These are phyloP conservation scores for Mucor saturninus DNA, from an alignment of 371 early-diverging fungal genomes.

Conservation along the genomic window DNA sequence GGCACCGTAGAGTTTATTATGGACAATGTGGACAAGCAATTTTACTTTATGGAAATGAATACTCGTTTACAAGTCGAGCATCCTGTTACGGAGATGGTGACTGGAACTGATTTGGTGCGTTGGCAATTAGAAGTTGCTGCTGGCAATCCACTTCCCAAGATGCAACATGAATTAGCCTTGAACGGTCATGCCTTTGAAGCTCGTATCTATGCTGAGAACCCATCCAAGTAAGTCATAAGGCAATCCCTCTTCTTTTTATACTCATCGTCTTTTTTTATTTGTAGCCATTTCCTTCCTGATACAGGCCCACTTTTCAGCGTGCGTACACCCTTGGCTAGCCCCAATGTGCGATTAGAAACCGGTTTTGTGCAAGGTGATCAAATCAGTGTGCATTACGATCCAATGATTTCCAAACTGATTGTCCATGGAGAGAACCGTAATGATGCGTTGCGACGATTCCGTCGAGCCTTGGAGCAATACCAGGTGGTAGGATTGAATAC, in stretches of 20 bases:
- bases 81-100: conserved; percentile 97
- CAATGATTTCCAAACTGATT: conserved; percentile 97
- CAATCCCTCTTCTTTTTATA: neutral
- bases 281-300: conserved; percentile 89
- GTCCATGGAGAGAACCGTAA: conserved; percentile 86
- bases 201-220: conserved; percentile 97
- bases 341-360: conserved; percentile 85
- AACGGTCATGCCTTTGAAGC: conserved; percentile 96
- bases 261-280: conserved; percentile 1
- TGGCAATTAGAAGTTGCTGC: conserved; percentile 93
- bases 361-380: conserved; percentile 92
- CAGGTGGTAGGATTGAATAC: conserved; percentile 91
- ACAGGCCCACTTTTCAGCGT: conserved; percentile 87
- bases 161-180: conserved; percentile 73
- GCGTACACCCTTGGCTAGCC: conserved; percentile 66
- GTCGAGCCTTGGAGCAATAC: conserved; percentile 82
- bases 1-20: conserved; percentile 98
- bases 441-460: conserved; percentile 81
- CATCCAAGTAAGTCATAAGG: conserved; percentile 64
- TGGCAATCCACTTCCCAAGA: conserved; percentile 78
- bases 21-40: conserved; percentile 84
- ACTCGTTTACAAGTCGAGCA: conserved; percentile 96
- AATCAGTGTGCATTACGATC: conserved; percentile 94
- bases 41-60: conserved; percentile 99
- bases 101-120: conserved; percentile 91